Evolutionary conservation across 805 yeast species (phyloP), one percentile per base, ranked within the genome.

Genomic region (Monosporozyma unispora): DNA sequence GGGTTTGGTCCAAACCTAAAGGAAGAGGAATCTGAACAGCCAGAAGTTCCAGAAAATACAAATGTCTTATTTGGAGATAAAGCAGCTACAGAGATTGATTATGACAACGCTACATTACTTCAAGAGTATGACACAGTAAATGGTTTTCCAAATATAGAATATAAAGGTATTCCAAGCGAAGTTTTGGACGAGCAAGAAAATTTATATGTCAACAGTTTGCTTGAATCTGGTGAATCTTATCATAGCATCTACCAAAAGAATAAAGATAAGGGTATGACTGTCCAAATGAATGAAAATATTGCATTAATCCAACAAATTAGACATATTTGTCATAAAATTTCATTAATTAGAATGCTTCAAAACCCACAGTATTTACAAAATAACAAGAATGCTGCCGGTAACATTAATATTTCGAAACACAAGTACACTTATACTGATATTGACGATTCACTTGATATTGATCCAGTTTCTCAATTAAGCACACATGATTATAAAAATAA

Each of bases 261-360:
- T 5, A 57, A 62, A 0, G 66, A 72, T 14, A 71, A 72, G 16
- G 95, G 96, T 0, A 70, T 88, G 45, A 79, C 81, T 50, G 73
- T 75, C 14, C 70, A 79, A 8, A 70, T 87, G 49, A 73, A 78
- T 57, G 74, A 76, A 19, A 93, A 90, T 57, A 81, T 93, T 42
- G 69, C 73, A 1, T 78, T 84, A 54, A 87, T 93, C 74, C 97
- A 91, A 68, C 88, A 88, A 57, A 85, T 93, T 33, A 73, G 99
- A 50, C 85, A 82, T 54, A 74, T 87, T 3, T 90, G 97, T 63
- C 86, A 88, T 69, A 90, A 90, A 64, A 87, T 93, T 19, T 82
- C 91, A 4, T 70, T 89, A 45, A 87, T 93, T 51, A 74, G 96
- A 55, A 90, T 90, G 61, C 84, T 93, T 84, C 98, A 93, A 67